Evolutionary conservation across 352 stramenopile species (phyloP), one percentile per base, ranked within the genome.

Genomic region (Thalassiosira livingstoniorum): DNA sequence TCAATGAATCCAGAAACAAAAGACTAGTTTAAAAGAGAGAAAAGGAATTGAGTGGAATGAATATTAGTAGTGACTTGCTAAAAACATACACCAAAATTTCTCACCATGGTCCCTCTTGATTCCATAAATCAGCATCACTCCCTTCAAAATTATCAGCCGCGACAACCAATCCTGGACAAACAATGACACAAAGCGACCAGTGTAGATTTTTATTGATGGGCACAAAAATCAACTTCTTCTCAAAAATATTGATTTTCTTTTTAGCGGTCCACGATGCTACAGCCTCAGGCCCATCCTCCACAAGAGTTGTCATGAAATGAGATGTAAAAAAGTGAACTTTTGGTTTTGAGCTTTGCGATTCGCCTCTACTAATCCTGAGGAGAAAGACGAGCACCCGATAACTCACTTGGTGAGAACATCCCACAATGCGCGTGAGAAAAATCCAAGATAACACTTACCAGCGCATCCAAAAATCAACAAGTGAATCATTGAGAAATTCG

Each of bases 1-100:
- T 94, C 51, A 98, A 89, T 51, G 96, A 98, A 85, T 99, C 97
- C 53, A 99, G 88, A 85, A 98, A 98, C 7, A 98, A 89, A 51
- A 98, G 87, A 75, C 95, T 97, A 21, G 88, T 89, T 54, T 70
- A 80, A 23, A 73, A 23, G 34, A 54, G 7, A 45, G 42, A 58
- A 25, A 4, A 57, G 25, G 39, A 55, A 58, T 29, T 34, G 55
- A 15, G 31, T 11, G 35, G 32, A 68, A 68, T 5, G 5, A 35
- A 27, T 18, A 42, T 42, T 21, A 72, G 29, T 0, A 37, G 4
- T 67, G 53, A 4, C 29, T 31, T 47, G 25, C 45, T 2, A 29
- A 27, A 27, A 29, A 62, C 2, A 61, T 32, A 60, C 1, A 70
- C 13, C 2, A 69, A 37, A 21, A 37, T 62, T n/a, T 72, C 79